Evolutionary conservation across 352 stramenopile genomes (phyloP).

Genomic region (Peronospora destructor): DNA sequence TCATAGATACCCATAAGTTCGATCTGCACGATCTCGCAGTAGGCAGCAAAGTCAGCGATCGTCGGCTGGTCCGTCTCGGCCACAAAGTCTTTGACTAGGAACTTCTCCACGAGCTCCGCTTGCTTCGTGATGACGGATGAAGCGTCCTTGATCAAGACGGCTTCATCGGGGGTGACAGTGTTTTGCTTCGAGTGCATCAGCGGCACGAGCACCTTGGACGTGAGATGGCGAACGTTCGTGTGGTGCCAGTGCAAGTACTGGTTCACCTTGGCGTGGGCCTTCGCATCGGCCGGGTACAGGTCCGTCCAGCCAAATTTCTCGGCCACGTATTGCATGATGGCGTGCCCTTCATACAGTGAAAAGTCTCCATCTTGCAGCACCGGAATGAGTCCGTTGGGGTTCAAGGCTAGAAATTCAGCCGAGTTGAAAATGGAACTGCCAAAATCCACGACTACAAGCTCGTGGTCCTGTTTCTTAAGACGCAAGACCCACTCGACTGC

Average conservation of each 20-base stretch:
- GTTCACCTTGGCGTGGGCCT: constrained; percentile 57
- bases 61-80: constrained; percentile 29
- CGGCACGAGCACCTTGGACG: constrained; percentile 38
- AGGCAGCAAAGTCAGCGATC: constrained; percentile 31
- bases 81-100: constrained; percentile 36
- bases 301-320: constrained; percentile 46
- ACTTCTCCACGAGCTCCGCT: constrained; percentile 40
- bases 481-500: constrained; percentile 35
- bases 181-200: constrained; percentile 30
- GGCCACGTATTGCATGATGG: constrained; percentile 51
- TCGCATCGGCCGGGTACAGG: constrained; percentile 43
- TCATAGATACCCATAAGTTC: constrained; percentile 39
- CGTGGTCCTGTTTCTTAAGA: constrained; percentile 33
- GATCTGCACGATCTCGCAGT: constrained; percentile 40
- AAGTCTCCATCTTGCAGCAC: constrained; percentile 39
- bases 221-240: constrained; percentile 46
- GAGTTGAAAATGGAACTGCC: constrained; percentile 28
- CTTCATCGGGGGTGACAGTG: constrained; percentile 23
- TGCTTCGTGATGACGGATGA: constrained; percentile 28
- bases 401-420: constrained; percentile 31
- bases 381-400: constrained; percentile 36
- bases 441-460: constrained; percentile 31
- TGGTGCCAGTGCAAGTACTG: constrained; percentile 75
- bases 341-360: constrained; percentile 38
- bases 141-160: constrained; percentile 20